Base-by-base conservation (phyloP, 495 filamentous ascomycete species). In the Podospora comata region DNA sequence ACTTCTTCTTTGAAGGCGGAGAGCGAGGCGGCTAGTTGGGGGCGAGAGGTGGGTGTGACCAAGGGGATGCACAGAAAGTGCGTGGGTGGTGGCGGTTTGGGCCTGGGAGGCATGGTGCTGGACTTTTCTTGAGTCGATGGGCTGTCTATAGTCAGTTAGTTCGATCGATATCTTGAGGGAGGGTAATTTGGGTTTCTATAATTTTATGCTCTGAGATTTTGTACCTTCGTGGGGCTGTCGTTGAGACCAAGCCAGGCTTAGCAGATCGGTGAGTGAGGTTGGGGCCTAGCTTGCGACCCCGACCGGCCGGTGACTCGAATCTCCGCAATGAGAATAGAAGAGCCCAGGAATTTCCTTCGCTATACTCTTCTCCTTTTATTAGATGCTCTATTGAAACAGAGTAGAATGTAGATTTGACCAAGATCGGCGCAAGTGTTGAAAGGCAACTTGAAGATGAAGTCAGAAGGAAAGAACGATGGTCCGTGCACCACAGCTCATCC, bases 61-160 rank as follows among this genome's bases (percentile, higher is more conserved):
- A 97, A 87, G 11, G 94, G 92, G 62, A 97, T 77, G 78, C 91
- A 94, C 53, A 97, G 86, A 76, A 97, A 97, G 77, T 97, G 94
- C 0, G 94, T 97, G n/a, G 91, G 83, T 19, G 69, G 59, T 9
- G 77, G 65, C 26, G 66, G 68, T 59, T 68, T 67, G 3, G 70
- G 64, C 34, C 64, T 64, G 65, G 62, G 68, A 26, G 60, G 66
- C 62, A 65, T 2, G 69, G 68, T 23, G 67, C 58, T 62, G 62
- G 65, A 59, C 48, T 65, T 5, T 48, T 16, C 55, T 28, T 39
- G 44, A 20, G 15, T 7, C 30, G 7, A n/a, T 20, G 61, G 55
- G 3, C 16, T 44, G 19, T 62, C 44, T 58, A 13, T 48, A 3
- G 5, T 34, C 13, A 32, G 30, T 32, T 32, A 32, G 30, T 32